phyloP scores from a whole-genome alignment of 257 asterid species.

The Anisodus acutangulus region DNA sequence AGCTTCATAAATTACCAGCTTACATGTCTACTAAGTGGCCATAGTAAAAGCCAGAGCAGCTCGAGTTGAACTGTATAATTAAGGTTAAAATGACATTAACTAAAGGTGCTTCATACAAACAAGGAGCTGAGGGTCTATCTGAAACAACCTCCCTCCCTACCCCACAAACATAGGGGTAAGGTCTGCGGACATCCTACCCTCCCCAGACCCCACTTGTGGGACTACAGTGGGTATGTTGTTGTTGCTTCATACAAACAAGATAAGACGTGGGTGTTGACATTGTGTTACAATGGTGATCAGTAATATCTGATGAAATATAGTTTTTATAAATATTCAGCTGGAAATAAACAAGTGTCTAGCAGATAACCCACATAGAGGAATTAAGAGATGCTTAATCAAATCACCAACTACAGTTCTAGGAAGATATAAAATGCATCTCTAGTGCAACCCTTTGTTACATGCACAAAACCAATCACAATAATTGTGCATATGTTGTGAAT shows the following conservation, averaged over 20 bases:
- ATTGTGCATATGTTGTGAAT: slow-evolving; percentile 15
- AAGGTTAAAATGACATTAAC: background rate
- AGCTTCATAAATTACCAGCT: background rate
- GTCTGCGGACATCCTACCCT: background rate
- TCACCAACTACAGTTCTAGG: slow-evolving; percentile 7
- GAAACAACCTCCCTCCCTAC: too few species aligned
- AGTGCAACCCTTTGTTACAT: background rate
- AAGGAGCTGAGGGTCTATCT: too few species aligned
- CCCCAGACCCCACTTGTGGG: too few species aligned
- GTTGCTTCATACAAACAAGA: background rate
- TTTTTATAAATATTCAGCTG: slow-evolving; percentile 7
- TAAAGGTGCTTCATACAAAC: background rate
- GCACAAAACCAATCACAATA: slow-evolving; percentile 16
- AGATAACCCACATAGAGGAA: background rate
- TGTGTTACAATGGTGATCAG: background rate
- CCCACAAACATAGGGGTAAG: too few species aligned
- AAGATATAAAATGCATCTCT: background rate
- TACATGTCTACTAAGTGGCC: background rate
- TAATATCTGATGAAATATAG: slow-evolving; percentile 13
- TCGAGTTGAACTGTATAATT: slow-evolving; percentile 8
- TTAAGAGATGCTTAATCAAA: slow-evolving; percentile 15
- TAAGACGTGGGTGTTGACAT: background rate
- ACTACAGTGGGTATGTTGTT: too few species aligned
- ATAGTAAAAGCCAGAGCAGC: slow-evolving; percentile 1
- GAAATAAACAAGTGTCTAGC: slow-evolving; percentile 1